phyloP scores from a whole-genome alignment of 768 basidiomycete species.

The Hortiboletus campestris region DNA sequence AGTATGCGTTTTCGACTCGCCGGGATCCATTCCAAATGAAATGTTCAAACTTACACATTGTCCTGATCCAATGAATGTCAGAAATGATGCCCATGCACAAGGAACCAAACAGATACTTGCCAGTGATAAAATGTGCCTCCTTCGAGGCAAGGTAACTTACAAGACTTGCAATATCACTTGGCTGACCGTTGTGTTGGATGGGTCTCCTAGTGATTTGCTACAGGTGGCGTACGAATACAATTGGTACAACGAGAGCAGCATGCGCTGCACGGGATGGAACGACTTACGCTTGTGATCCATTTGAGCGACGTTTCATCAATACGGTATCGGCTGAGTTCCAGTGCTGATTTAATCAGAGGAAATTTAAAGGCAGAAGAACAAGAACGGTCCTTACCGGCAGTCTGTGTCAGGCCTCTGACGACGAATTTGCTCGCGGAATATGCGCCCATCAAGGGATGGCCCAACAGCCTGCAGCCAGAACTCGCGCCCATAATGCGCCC shows the following conservation, averaged over 20 bases:
- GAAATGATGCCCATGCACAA: not conserved
- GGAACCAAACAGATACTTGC: constrained; percentile 10
- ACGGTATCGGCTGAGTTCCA: too few relatives aligned
- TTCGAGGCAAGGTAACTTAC: constrained; percentile 29
- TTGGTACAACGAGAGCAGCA: not conserved
- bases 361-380: not conserved
- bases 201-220: not conserved
- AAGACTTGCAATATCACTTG: constrained; percentile 12
- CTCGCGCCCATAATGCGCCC: constrained; percentile 52
- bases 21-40: not conserved
- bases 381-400: constrained; percentile 25
- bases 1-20: not conserved
- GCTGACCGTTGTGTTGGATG: constrained; percentile 20
- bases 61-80: constrained; percentile 6
- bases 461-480: not conserved
- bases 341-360: not conserved
- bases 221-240: not conserved
- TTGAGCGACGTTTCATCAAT: constrained; percentile 20
- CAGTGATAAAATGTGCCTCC: constrained; percentile 36
- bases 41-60: constrained; percentile 18
- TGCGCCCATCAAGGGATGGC: not conserved
- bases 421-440: constrained; percentile 39
- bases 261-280: not conserved
- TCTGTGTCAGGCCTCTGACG: constrained; percentile 38
- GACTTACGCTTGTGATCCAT: constrained; percentile 3